Evolutionary conservation across 2,329 filamentous ascomycete genomes (phyloP).

Genomic region (Diaporthe destruens): DNA sequence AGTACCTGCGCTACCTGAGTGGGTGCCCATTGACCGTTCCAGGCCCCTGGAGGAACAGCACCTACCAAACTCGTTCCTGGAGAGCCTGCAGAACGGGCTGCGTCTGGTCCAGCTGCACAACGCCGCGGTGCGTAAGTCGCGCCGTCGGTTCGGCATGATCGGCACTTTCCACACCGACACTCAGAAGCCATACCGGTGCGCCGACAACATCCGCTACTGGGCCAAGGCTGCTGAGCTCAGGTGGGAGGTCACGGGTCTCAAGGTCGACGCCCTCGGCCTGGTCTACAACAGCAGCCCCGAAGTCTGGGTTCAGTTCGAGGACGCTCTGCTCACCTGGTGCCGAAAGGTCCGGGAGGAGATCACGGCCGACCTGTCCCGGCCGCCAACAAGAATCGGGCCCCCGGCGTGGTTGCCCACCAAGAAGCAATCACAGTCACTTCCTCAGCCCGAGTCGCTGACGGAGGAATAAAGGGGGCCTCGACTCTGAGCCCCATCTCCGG

Average conservation of each 20-base stretch:
- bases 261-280: constrained; percentile 87
- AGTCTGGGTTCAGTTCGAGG: constrained; percentile 86
- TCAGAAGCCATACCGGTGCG: constrained; percentile 91
- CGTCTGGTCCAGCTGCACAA: constrained; percentile 91
- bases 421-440: constrained; percentile 38
- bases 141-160: constrained; percentile 89
- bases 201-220: constrained; percentile 96
- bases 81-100: constrained; percentile 81
- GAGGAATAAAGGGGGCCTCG: constrained; percentile 30
- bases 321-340: constrained; percentile 87
- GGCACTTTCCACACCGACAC: constrained; percentile 92
- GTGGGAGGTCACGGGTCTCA: constrained; percentile 83
- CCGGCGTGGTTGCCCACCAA: constrained; percentile 35
- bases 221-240: constrained; percentile 94
- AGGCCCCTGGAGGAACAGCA: constrained; percentile 47
- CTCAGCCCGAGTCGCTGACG: constrained; percentile 25
- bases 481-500: constrained; percentile 6
- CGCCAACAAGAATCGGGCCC: constrained; percentile 41
- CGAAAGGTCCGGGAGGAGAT: constrained; percentile 86
- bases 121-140: constrained; percentile 84
- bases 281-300: constrained; percentile 79
- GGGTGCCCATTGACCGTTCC: constrained; percentile 68
- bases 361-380: constrained; percentile 66
- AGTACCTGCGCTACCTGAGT: constrained; percentile 73
- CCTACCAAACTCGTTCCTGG: constrained; percentile 80